Evolutionary conservation across 2,329 filamentous ascomycete species (phyloP), one percentile per base, ranked within the genome.

Genomic region (Paecilomyces niveus): DNA sequence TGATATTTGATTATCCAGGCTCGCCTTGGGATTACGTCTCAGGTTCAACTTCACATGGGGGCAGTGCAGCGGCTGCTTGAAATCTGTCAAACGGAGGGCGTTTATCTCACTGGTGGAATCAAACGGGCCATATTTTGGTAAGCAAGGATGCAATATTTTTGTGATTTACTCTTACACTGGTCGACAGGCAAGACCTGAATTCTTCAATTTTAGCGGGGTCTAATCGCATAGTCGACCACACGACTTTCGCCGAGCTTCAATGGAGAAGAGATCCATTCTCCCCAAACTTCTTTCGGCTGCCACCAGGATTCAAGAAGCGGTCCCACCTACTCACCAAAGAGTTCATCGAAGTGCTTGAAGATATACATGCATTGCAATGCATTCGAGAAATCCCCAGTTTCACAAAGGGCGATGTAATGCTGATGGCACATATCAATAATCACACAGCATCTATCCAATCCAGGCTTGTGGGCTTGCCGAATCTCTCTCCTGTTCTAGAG

Each of bases 121-220:
- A 79, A 79, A 60, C 73, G 77, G 1, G 77, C 77, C 0, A 76
- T 78, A 31, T 79, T 79, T 59, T 79, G 76, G 76, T 77, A 55
- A 64, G 70, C 1, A 21, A 35, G 1, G 7, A 59, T 52, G 4
- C 6, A 21, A 26, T 7, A 21, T 29, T 49, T 33, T 53, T 33
- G 15, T 53, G 54, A 8, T 31, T n/a, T 22, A 8, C 53, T 61
- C 57, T 64, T 31, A 61, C 54, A 53, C 45, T 13, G 6, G 2
- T 53, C 2, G 1, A 56, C 8, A 79, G 76, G 77, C 76, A 78
- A 63, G 77, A 79, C 53, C 60, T 79, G 53, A 77, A 79, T 59
- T 69, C 72, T 0, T 72, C 73, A 0, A 60, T 79, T 21, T 56
- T 79, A 58, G 67, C 74, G 18, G 74, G 75, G 0, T 76, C 76